phyloP scores from a whole-genome alignment of 2,329 filamentous ascomycete species.

The Cryphonectria carpinicola region DNA sequence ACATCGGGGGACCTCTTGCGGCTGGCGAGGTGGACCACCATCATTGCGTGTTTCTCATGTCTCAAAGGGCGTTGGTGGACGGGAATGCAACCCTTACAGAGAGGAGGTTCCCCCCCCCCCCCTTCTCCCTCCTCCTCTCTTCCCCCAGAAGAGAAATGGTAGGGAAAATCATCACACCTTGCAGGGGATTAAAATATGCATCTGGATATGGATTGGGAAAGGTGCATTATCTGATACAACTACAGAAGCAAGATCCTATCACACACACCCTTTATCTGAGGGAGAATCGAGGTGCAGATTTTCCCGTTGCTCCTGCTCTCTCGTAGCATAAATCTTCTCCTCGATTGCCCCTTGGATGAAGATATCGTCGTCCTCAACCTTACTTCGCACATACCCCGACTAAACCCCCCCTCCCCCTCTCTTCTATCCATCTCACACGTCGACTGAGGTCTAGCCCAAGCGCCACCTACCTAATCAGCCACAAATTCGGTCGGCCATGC shows the following conservation, averaged over 20 bases:
- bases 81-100: background rate
- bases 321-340: background rate
- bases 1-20: no score
- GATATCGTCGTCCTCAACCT: background rate
- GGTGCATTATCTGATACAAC: background rate
- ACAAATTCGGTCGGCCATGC: background rate
- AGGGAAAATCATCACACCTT: background rate
- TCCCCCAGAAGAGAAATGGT: no score
- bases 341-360: no score
- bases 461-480: background rate
- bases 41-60: background rate
- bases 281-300: background rate
- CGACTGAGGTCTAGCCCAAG: background rate
- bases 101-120: no score
- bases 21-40: background rate
- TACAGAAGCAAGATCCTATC: background rate
- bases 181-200: background rate
- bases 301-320: background rate
- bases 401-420: background rate
- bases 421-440: background rate
- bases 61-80: background rate
- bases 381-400: background rate
- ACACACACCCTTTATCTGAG: background rate
- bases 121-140: no score
- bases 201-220: background rate